These are phyloP conservation scores for Inga oerstediana DNA, from an alignment of 306 rosid species.

Conservation along the genomic window DNA sequence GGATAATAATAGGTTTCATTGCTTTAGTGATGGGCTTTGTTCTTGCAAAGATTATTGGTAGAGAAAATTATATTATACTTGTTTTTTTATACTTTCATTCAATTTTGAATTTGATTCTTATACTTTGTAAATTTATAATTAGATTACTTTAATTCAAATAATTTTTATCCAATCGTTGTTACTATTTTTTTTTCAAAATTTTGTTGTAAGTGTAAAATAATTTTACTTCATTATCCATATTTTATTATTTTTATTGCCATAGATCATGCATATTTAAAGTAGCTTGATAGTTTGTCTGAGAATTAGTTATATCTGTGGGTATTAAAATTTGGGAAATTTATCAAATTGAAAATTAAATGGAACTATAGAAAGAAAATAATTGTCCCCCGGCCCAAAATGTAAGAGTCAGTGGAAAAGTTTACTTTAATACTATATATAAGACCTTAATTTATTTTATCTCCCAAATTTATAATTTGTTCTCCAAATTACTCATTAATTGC, in stretches of 20 bases:
- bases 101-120: not conserved
- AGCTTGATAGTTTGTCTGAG: not conserved
- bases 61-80: not conserved
- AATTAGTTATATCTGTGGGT: not conserved
- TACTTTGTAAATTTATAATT: not conserved
- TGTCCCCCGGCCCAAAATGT: too few species aligned
- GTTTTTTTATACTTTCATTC: not conserved
- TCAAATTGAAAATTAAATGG: not conserved
- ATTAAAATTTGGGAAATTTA: not conserved
- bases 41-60: slow-evolving; percentile 27
- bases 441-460: too few species aligned
- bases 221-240: not conserved
- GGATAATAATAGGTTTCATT: slow-evolving; percentile 29
- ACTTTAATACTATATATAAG: too few species aligned
- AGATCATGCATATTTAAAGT: not conserved
- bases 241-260: not conserved
- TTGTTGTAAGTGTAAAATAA: not conserved
- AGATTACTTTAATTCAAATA: not conserved
- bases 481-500: too few species aligned
- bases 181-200: not conserved
- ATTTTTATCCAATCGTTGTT: not conserved
- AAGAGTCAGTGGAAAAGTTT: too few species aligned
- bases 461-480: too few species aligned
- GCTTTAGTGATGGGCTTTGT: slow-evolving; percentile 23
- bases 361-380: not conserved